Conservation (phyloP, 1,284 basidiomycete species). For the Ganoderma resinaceum region DNA sequence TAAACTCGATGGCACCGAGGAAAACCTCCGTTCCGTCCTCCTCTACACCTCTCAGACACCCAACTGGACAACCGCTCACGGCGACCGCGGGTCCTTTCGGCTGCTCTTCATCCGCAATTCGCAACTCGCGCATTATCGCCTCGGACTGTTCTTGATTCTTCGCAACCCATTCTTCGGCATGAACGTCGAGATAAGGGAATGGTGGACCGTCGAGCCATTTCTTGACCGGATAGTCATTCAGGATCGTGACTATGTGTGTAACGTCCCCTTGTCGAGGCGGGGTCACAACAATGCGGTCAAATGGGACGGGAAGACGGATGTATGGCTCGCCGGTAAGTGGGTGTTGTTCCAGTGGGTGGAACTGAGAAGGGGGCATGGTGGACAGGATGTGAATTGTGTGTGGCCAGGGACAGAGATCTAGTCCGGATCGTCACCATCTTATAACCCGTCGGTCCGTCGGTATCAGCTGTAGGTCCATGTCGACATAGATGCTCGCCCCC, state of each 20-base stretch:
- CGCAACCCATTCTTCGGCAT: slow-evolving; percentile 45
- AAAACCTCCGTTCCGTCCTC: slow-evolving; percentile 55
- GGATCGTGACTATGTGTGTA: slow-evolving; percentile 40
- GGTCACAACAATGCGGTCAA: slow-evolving; percentile 62
- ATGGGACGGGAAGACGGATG: slow-evolving; percentile 44
- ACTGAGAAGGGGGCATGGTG: slow-evolving; percentile 27
- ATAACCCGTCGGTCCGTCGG: slow-evolving; percentile 4
- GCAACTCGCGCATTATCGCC: slow-evolving; percentile 48
- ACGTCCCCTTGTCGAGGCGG: slow-evolving; percentile 59
- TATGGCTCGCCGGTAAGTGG: slow-evolving; percentile 36
- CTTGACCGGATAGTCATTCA: slow-evolving; percentile 61
- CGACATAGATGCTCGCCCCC: slow-evolving; percentile 9
- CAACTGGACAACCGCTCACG: slow-evolving; percentile 52
- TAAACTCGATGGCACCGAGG: slow-evolving; percentile 52
- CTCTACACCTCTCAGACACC: slow-evolving; percentile 51
- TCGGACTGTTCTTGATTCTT: slow-evolving; percentile 36
- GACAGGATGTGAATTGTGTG: slow-evolving; percentile 6
- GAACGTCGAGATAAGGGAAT: slow-evolving; percentile 57
- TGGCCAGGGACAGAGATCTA: not conserved
- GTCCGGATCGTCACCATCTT: not conserved
- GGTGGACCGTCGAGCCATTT: slow-evolving; percentile 54
- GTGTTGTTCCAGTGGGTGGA: slow-evolving; percentile 34
- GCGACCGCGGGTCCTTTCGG: slow-evolving; percentile 39
- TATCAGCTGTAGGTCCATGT: slow-evolving; percentile 15
- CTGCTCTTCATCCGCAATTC: slow-evolving; percentile 34